These are phyloP conservation scores for Eremothecium sinecaudum DNA, from an alignment of 1,139 yeast species.

Conservation along the genomic window DNA sequence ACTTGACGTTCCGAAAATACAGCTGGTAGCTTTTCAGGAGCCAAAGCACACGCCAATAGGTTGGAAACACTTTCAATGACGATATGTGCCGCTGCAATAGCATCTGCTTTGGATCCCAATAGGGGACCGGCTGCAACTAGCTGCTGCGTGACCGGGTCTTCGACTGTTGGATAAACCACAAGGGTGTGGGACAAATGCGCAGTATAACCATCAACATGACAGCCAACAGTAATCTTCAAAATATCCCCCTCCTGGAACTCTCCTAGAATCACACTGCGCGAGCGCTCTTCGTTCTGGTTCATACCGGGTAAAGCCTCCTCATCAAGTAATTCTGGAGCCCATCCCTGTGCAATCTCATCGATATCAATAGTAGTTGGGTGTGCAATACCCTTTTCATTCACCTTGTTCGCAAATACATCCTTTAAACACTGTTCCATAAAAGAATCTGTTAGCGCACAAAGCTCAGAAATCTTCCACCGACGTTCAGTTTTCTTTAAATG, in stretches of 20 bases:
- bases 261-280: slow-evolving; percentile 31
- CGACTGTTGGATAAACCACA: slow-evolving; percentile 66
- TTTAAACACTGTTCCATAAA: slow-evolving; percentile 50
- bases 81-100: slow-evolving; percentile 77
- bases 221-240: slow-evolving; percentile 74
- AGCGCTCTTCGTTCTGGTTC: slow-evolving; percentile 21
- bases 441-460: slow-evolving; percentile 75
- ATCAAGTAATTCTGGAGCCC: slow-evolving; percentile 80
- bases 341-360: slow-evolving; percentile 67
- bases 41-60: slow-evolving; percentile 60
- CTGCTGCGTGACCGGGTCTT: slow-evolving; percentile 25
- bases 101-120: slow-evolving; percentile 80
- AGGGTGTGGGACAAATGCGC: slow-evolving; percentile 78
- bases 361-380: slow-evolving; percentile 84
- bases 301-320: slow-evolving; percentile 29
- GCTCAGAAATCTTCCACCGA: slow-evolving; percentile 55
- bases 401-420: slow-evolving; percentile 45
- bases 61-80: slow-evolving; percentile 78
- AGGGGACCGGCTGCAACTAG: slow-evolving; percentile 59
- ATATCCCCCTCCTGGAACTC: slow-evolving; percentile 69
- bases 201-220: slow-evolving; percentile 91
- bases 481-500: slow-evolving; percentile 38
- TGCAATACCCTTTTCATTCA: slow-evolving; percentile 79
- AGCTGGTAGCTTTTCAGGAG: slow-evolving; percentile 64
- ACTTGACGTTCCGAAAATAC: slow-evolving; percentile 32